Base-by-base conservation (phyloP, 2,329 filamentous ascomycete genomes). In the Sclerotinia nivalis region DNA sequence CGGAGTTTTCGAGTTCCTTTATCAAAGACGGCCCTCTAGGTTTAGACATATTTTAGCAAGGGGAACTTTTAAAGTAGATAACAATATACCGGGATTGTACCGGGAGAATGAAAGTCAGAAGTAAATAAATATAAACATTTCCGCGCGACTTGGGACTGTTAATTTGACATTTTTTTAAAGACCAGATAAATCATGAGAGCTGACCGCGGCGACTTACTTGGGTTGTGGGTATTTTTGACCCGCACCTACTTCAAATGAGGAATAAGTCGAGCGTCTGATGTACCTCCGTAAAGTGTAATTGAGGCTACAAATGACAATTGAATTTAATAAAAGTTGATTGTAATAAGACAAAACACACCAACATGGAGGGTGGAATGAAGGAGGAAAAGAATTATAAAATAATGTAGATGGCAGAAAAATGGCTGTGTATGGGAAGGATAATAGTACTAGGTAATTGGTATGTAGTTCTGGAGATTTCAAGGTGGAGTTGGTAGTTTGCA, bases 241-340 rank as follows among this genome's bases (percentile, higher is more conserved):
- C 67, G 59, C 67, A 62, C 49, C 67, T 69, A 69, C 67, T 65
- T 65, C 59, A 18, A 69, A 69, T 65, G 28, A 64, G 67, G 67
- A 65, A 69, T 52, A 69, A 69, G 37, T 47, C 25, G 37, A 43
- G 49, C 62, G 47, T 68, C 43, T 43, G 43, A 59, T 43, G 40
- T 43, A 43, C 40, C 2, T 43, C 40, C 12, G 40, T 43, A 18
- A 43, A 25, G 47, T 37, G 28, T 64, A 47, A 49, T 43, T 25
- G 55, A 40, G 40, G 66, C 55, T 61, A 22, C 55, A 49, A 68
- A 68, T 68, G 15, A 20, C n/a, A 52, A 61, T 59, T 37, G 45
- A 68, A 54, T 18, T 52, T 43, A 4, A 43, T 43, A n/a, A 62
- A 52, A 54, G 20, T 28, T 50, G 52, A 60, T 3, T 28, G 40